Conservation (phyloP, 805 yeast species). For the Tetrapisispora namnaoensis region DNA sequence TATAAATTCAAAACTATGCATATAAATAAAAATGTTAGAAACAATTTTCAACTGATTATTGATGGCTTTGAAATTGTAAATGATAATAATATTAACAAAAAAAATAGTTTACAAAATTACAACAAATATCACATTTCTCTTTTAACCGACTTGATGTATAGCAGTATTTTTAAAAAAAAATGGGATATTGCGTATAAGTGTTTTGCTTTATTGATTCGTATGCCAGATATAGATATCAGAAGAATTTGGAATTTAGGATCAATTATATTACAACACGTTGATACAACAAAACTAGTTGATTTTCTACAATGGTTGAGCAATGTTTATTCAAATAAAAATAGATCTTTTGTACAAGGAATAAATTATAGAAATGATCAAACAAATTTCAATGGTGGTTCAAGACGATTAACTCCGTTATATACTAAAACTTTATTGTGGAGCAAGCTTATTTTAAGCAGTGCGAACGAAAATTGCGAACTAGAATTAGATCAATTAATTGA, state of each 20-base stretch:
- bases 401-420: constrained; percentile 21
- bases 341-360: constrained; percentile 15
- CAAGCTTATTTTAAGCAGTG: not conserved
- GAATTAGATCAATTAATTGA: constrained; percentile 15
- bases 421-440: constrained; percentile 25
- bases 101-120: constrained; percentile 5
- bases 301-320: constrained; percentile 24
- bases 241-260: constrained; percentile 57
- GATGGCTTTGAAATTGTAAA: constrained; percentile 16
- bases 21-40: constrained; percentile 7
- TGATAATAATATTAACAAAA: constrained; percentile 2
- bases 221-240: constrained; percentile 43
- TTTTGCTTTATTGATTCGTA: constrained; percentile 40
- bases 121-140: constrained; percentile 16
- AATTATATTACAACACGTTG: constrained; percentile 35
- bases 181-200: constrained; percentile 50
- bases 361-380: constrained; percentile 19
- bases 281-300: constrained; percentile 11
- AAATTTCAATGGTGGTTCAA: constrained; percentile 24
- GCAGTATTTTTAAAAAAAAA: constrained; percentile 36
- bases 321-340: constrained; percentile 17
- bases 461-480: not conserved
- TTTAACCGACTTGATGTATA: constrained; percentile 39
- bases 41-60: constrained; percentile 10
- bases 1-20: constrained; percentile 11